Conservation (phyloP, 176 grass and related monocot genomes). For the Secale cereale region DNA sequence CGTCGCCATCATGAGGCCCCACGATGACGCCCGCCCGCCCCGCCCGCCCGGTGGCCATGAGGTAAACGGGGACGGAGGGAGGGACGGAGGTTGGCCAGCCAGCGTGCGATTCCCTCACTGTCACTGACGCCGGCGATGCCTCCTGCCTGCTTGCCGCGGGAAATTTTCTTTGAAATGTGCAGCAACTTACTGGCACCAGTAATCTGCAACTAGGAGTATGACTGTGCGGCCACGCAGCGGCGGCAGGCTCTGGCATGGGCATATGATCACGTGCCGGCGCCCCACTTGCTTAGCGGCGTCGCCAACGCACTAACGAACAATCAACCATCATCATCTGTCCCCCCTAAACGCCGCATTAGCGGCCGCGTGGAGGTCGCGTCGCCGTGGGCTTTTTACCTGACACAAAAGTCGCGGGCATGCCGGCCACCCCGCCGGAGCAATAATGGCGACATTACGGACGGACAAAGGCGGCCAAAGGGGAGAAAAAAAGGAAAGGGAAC, state of each 20-base stretch:
- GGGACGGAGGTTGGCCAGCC: background rate
- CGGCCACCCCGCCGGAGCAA: constrained; percentile 24
- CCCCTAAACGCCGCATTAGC: constrained; percentile 22
- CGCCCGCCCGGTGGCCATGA: background rate
- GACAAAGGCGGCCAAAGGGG: constrained; percentile 19
- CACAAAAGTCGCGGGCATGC: constrained; percentile 50
- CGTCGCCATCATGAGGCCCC: constrained; percentile 23
- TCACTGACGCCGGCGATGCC: constrained; percentile 27
- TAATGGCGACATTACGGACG: constrained; percentile 53
- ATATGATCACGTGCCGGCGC: background rate
- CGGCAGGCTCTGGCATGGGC: background rate
- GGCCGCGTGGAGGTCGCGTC: constrained; percentile 34
- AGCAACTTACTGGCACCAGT: background rate
- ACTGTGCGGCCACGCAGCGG: background rate
- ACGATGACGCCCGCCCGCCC: constrained; percentile 49
- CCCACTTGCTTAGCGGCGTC: background rate
- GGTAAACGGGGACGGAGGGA: constrained; percentile 35
- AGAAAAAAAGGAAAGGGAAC: background rate
- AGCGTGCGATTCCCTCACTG: constrained; percentile 38
- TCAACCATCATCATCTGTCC: constrained; percentile 13
- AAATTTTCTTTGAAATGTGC: constrained; percentile 45
- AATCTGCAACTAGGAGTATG: background rate
- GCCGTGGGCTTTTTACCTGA: constrained; percentile 36
- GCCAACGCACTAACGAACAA: background rate
- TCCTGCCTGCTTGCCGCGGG: background rate